Percentiles rank a stretch among this genome's conserved stretches.
These are phyloP conservation scores for Cercospora janseana DNA, from an alignment of 2,329 filamentous ascomycete species.

Conservation along the genomic window DNA sequence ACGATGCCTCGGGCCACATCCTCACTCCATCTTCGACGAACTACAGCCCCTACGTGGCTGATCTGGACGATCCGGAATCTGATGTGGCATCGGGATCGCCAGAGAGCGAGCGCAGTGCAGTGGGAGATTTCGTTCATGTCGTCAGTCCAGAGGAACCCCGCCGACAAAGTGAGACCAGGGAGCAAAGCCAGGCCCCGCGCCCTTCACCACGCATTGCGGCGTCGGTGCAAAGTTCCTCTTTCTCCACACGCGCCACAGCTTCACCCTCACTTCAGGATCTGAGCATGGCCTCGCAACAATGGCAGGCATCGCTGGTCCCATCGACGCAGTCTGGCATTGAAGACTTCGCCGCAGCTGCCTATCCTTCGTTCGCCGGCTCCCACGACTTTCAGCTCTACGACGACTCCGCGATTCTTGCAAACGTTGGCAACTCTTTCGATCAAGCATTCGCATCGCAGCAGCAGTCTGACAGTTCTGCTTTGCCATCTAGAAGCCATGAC, in stretches of 20 bases:
- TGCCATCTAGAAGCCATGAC: neutral
- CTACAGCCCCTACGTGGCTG: conserved; percentile 17
- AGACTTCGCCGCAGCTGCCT: conserved; percentile 6
- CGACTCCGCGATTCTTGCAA: conserved; percentile 8
- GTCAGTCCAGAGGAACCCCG: conserved; percentile 10
- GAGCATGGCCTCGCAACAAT: conserved; percentile 13
- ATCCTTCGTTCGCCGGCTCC: conserved; percentile 4
- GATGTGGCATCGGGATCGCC: conserved; percentile 23
- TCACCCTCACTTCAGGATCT: conserved; percentile 7
- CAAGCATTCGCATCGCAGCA: neutral
- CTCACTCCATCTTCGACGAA: conserved; percentile 29
- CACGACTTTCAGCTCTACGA: conserved; percentile 16
- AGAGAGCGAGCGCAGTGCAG: conserved; percentile 19
- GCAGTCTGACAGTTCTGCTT: neutral
- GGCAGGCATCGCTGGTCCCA: conserved; percentile 16
- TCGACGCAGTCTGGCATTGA: conserved; percentile 18
- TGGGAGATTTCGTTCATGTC: conserved; percentile 27
- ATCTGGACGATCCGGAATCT: conserved; percentile 22
- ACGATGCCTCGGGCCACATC: conserved; percentile 23
- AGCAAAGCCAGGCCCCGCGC: conserved; percentile 18
- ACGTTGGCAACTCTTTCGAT: conserved; percentile 6
- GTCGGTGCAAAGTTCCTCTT: neutral
- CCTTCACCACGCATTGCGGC: neutral
- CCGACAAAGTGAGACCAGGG: conserved; percentile 15
- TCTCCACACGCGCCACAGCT: neutral